Percentiles rank a stretch among this genome's conserved stretches.
Conservation (phyloP, 495 filamentous ascomycete genomes). For the Penicillium paxilli region DNA sequence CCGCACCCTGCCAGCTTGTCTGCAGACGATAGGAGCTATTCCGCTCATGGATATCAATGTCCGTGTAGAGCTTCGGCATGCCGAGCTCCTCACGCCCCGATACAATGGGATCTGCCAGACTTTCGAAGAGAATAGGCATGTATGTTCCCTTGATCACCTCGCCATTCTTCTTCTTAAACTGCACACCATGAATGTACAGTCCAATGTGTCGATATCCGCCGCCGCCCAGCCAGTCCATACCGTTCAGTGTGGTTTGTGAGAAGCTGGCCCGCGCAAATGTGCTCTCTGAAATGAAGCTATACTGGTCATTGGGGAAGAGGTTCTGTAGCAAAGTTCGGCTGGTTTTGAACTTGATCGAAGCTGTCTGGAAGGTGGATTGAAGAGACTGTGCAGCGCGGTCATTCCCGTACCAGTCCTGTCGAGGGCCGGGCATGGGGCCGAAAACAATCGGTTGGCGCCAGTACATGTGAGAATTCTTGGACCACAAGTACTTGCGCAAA, state of each 20-base stretch:
- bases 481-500: slow-evolving; percentile 47
- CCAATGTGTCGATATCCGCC: slow-evolving; percentile 55
- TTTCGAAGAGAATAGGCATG: slow-evolving; percentile 55
- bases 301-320: slow-evolving; percentile 45
- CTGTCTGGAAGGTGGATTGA: slow-evolving; percentile 49
- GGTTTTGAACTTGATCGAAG: slow-evolving; percentile 57
- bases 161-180: slow-evolving; percentile 53
- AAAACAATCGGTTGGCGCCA: slow-evolving; percentile 57
- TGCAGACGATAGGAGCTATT: slow-evolving; percentile 36
- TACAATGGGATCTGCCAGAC: slow-evolving; percentile 51
- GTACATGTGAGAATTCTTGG: slow-evolving; percentile 40
- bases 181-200: slow-evolving; percentile 58
- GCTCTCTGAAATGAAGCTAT: slow-evolving; percentile 45
- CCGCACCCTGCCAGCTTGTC: slow-evolving; percentile 49
- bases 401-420: slow-evolving; percentile 37
- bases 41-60: slow-evolving; percentile 43
- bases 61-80: slow-evolving; percentile 55
- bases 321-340: slow-evolving; percentile 59
- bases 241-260: slow-evolving; percentile 45
- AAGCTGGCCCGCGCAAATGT: slow-evolving; percentile 54
- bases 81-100: slow-evolving; percentile 56
- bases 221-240: slow-evolving; percentile 57
- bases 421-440: slow-evolving; percentile 56
- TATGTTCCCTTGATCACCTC: slow-evolving; percentile 48
- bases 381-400: slow-evolving; percentile 18